A percentile compares a stretch with the other conserved stretches of the same genome.
phyloP scores from a whole-genome alignment of 2,329 filamentous ascomycete species.

The Nannizzia gypsea region DNA sequence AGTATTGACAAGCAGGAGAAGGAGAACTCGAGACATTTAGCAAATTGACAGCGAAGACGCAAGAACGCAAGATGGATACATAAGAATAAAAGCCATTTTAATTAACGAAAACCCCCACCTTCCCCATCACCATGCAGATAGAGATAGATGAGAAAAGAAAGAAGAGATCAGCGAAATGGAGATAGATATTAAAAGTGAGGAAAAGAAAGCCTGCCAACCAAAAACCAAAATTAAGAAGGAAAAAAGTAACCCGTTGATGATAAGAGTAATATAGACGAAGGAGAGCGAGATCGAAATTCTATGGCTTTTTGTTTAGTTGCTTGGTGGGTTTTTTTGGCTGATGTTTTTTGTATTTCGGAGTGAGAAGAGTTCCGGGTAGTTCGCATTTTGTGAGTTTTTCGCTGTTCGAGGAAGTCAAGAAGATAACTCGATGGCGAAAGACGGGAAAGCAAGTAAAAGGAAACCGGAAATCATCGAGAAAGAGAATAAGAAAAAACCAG shows the following conservation, averaged over 20 bases:
- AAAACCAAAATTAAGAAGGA: background rate
- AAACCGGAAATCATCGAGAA: background rate
- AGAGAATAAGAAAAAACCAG: background rate
- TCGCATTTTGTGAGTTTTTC: background rate
- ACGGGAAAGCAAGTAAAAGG: no score
- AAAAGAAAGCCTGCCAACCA: background rate
- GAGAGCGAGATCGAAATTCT: background rate
- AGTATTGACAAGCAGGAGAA: background rate
- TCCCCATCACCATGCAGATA: constrained; percentile 7
- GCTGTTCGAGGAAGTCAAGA: background rate
- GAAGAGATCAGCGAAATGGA: background rate
- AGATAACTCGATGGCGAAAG: no score
- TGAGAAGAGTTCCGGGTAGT: background rate
- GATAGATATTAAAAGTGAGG: background rate
- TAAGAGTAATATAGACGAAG: background rate
- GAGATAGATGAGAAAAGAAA: background rate
- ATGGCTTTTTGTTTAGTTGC: background rate
- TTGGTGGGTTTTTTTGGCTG: background rate
- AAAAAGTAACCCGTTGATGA: background rate
- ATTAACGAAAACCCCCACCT: background rate
- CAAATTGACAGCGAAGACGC: background rate
- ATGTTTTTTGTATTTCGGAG: background rate
- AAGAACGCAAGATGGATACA: background rate
- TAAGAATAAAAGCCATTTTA: background rate
- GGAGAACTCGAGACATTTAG: background rate